Conservation (phyloP, 2,329 filamentous ascomycete genomes). For the Talaromyces amestolkiae region DNA sequence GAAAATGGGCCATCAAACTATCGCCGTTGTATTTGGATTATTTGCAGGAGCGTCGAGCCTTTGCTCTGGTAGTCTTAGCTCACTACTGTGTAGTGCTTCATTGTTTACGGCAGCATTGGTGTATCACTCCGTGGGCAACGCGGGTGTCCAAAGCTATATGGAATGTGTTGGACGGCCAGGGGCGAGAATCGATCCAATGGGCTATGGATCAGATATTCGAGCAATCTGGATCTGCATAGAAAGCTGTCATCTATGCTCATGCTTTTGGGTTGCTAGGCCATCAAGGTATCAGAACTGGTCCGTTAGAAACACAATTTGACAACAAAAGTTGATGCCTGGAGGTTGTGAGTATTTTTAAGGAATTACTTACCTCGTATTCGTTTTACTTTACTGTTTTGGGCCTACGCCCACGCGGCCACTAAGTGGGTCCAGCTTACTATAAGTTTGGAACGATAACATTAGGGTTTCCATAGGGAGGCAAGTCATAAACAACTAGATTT, state of each 20-base stretch:
- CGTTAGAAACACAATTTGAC: neutral
- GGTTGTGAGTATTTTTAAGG: neutral
- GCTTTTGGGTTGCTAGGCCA: neutral
- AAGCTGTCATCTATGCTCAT: neutral
- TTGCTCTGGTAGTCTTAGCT: constrained; percentile 58
- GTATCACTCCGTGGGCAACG: constrained; percentile 64
- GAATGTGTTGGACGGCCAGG: constrained; percentile 31
- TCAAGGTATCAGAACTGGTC: neutral
- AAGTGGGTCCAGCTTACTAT: neutral
- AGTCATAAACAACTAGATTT: neutral
- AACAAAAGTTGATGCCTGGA: neutral
- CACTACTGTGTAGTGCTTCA: constrained; percentile 60
- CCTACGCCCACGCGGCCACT: neutral
- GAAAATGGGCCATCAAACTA: constrained; percentile 40
- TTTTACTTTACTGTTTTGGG: neutral
- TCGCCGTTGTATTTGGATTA: constrained; percentile 35
- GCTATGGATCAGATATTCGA: constrained; percentile 32
- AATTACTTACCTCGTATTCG: neutral
- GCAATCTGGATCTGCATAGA: neutral
- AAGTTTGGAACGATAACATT: neutral
- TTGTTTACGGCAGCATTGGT: constrained; percentile 61
- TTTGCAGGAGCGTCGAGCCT: constrained; percentile 36
- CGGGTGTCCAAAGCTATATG: constrained; percentile 64
- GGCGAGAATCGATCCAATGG: constrained; percentile 32
- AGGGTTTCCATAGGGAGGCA: neutral